Base-by-base conservation (phyloP, 2,329 filamentous ascomycete genomes). In the Pyrenophora seminiperda region DNA sequence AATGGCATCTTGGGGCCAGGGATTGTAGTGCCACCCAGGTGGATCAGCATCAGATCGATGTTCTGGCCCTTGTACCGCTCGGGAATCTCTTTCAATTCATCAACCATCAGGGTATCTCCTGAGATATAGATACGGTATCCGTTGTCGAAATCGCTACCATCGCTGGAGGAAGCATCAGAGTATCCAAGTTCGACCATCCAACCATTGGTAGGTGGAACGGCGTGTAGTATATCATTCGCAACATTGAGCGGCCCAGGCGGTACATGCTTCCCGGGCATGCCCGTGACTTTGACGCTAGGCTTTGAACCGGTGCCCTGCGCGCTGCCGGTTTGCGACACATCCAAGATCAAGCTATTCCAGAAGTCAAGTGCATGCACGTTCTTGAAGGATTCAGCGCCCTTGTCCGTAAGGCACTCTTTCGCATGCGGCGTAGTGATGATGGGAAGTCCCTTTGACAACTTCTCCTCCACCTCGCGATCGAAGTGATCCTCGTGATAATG, bases 1-100 rank as follows among this genome's bases (percentile, higher is more conserved):
- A 20, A 22, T 11, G 18, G 15, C 9, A 31, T 60, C 4, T 77
- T 75, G 0, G 83, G 82, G 1, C 79, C 77, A 0, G 85, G 85
- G 22, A 89, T 82, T 3, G 83, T 87, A 0, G 84, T 88, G 2
- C 84, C 85, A 15, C 85, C 85, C 0, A 88, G 71, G 54, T 89
- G 85, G 1, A 85, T 76, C 10, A 88, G 76, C 85, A 88, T 88
- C 44, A 88, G 70, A 61, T 88, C 84, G 47, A 88, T 82, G 27
- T 77, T 76, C 40, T 81, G 73, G 3, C 76, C 76, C 14, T 74
- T 71, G 56, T 85, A 83, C 39, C 79, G 75, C 53, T 80, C 65
- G 0, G 82, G 81, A 31, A 89, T 87, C 52, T 83, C 76, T 39
- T 81, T 78, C 1, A 88, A 76, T 41, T 88, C 84, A 56, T 84